A percentile compares a stretch with the other conserved stretches of the same genome.
These are phyloP conservation scores for Coleophoma cylindrospora DNA, from an alignment of 2,329 filamentous ascomycete genomes.

Conservation along the genomic window DNA sequence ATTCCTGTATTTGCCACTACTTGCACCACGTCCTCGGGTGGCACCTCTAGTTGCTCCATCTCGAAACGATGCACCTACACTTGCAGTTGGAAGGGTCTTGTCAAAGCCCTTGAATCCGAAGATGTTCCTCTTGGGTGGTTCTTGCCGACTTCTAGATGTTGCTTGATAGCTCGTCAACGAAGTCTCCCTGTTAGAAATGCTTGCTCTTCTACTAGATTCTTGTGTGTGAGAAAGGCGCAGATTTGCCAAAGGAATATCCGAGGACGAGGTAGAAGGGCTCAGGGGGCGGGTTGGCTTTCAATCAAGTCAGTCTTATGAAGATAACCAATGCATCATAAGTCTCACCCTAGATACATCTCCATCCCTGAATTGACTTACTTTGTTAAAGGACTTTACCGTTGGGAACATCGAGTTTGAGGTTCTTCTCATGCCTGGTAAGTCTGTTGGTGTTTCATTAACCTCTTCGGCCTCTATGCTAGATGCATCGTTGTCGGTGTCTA, in stretches of 20 bases:
- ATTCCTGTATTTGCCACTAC: conserved; percentile 15
- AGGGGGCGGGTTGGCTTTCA: not conserved
- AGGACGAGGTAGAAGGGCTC: conserved; percentile 2
- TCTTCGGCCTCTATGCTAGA: conserved; percentile 24
- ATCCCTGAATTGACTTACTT: too few relatives aligned
- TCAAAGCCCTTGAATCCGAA: not conserved
- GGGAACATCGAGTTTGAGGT: not conserved
- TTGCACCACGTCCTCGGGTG: conserved; percentile 10
- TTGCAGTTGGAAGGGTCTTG: too few relatives aligned
- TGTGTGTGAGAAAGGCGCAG: not conserved
- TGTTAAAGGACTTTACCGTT: not conserved
- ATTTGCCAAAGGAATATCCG: conserved; percentile 2
- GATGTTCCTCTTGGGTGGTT: not conserved
- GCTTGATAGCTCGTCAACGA: conserved; percentile 20
- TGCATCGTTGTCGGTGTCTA: too few relatives aligned
- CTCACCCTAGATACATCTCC: not conserved
- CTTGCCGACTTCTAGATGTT: conserved; percentile 10
- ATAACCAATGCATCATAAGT: not conserved
- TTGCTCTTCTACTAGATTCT: not conserved
- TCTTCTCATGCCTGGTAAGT: not conserved
- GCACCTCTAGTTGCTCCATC: too few relatives aligned
- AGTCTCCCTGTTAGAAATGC: too few relatives aligned
- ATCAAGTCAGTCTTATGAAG: not conserved
- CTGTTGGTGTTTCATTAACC: not conserved
- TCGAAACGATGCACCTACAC: too few relatives aligned